Evolutionary conservation across 331 rosid genomes (phyloP).

Genomic region (Erythrophleum ivorense): DNA sequence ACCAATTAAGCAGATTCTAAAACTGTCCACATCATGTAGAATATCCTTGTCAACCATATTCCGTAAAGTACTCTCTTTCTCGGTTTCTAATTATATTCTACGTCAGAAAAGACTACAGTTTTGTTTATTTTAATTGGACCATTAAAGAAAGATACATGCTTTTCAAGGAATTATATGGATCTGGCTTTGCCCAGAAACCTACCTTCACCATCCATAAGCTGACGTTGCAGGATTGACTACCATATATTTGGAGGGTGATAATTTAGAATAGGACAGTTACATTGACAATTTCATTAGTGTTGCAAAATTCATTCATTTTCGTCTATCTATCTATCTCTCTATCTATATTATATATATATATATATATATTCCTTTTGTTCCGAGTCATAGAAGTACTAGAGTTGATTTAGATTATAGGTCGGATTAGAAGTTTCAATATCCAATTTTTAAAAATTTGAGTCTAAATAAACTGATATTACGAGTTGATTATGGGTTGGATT

Average conservation of each 20-base stretch:
- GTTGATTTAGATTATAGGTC: neutral
- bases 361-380: neutral
- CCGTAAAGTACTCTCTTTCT: neutral
- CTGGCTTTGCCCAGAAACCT: conserved; percentile 5
- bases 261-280: neutral
- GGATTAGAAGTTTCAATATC: neutral
- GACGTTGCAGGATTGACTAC: conserved; percentile 1
- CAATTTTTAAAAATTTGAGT: too few species aligned
- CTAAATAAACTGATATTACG: too few species aligned
- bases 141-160: neutral
- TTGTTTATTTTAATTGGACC: conserved; percentile 3
- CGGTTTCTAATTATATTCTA: conserved; percentile 5
- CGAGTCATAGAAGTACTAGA: neutral
- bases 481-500: too few species aligned
- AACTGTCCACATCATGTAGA: conserved; percentile 34
- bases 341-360: neutral
- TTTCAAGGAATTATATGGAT: neutral
- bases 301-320: neutral
- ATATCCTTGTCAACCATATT: conserved; percentile 19
- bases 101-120: neutral
- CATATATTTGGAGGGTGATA: neutral
- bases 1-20: conserved; percentile 28
- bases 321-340: neutral
- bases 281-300: neutral
- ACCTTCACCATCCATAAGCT: neutral